Evolutionary conservation across 257 asterid species (phyloP).

Genomic region (Thymus mandschuricus): DNA sequence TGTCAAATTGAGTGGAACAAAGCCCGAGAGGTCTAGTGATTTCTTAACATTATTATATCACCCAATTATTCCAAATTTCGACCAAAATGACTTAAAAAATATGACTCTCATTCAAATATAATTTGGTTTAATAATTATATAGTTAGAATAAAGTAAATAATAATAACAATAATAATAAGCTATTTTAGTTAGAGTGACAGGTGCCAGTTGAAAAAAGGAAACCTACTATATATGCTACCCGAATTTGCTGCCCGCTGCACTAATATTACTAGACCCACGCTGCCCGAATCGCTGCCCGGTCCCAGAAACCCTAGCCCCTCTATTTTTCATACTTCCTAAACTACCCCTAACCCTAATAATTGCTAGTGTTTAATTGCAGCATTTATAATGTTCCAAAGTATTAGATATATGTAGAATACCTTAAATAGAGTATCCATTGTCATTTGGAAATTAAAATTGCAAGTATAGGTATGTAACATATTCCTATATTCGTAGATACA

Average conservation of each 20-base stretch:
- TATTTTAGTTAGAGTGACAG: not conserved
- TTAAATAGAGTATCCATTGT: not conserved
- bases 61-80: too few species aligned
- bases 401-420: not conserved
- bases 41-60: too few species aligned
- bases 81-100: too few species aligned
- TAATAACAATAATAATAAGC: too few species aligned
- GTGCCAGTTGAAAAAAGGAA: not conserved
- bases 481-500: not conserved
- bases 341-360: conserved; percentile 7
- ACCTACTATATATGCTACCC: not conserved
- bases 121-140: not conserved
- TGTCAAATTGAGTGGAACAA: too few species aligned
- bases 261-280: not conserved
- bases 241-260: conserved; percentile 1
- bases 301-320: too few species aligned
- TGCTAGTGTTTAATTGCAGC: not conserved
- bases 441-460: not conserved
- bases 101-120: too few species aligned
- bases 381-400: not conserved
- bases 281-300: conserved; percentile 17
- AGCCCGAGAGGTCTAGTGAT: too few species aligned
- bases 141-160: not conserved
- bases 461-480: not conserved
- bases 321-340: not conserved